Percentiles rank a stretch among this genome's conserved stretches.
Evolutionary conservation across 2,329 filamentous ascomycete species (phyloP).

Genomic region (Dothistroma septosporum): DNA sequence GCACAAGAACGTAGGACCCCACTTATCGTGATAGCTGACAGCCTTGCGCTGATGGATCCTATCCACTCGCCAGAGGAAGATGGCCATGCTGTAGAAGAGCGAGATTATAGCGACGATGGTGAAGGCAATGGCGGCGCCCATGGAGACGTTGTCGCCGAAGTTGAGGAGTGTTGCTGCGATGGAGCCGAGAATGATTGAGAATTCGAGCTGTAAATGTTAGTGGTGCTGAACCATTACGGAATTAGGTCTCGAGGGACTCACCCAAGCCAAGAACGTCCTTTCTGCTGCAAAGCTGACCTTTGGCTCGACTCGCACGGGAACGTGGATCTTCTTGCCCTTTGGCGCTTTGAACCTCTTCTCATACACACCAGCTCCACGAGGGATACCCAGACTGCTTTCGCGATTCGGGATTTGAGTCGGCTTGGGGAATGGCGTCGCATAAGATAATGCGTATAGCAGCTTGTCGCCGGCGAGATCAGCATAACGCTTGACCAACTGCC

Average conservation of each 20-base stretch:
- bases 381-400: slow-evolving; percentile 43
- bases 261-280: slow-evolving; percentile 92
- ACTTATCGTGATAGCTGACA: slow-evolving; percentile 87
- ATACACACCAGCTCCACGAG: slow-evolving; percentile 35
- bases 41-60: slow-evolving; percentile 78
- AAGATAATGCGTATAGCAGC: slow-evolving; percentile 34
- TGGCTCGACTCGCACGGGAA: slow-evolving; percentile 90
- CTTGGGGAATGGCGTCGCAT: slow-evolving; percentile 36
- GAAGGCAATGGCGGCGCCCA: slow-evolving; percentile 63
- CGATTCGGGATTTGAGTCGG: slow-evolving; percentile 42
- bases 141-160: slow-evolving; percentile 63
- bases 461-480: slow-evolving; percentile 44
- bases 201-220: slow-evolving; percentile 65
- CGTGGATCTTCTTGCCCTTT: slow-evolving; percentile 84
- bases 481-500: slow-evolving; percentile 50
- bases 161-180: slow-evolving; percentile 82
- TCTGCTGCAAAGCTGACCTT: slow-evolving; percentile 98
- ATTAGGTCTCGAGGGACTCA: slow-evolving; percentile 41
- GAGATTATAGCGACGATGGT: slow-evolving; percentile 73
- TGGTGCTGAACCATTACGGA: not conserved
- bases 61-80: slow-evolving; percentile 83
- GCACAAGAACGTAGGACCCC: slow-evolving; percentile 77
- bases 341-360: slow-evolving; percentile 62
- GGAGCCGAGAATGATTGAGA: slow-evolving; percentile 87
- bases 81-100: slow-evolving; percentile 74